A percentile compares a stretch with the other conserved stretches of the same genome.
Conservation (phyloP, 805 yeast genomes). For the Candida odintsovae region DNA sequence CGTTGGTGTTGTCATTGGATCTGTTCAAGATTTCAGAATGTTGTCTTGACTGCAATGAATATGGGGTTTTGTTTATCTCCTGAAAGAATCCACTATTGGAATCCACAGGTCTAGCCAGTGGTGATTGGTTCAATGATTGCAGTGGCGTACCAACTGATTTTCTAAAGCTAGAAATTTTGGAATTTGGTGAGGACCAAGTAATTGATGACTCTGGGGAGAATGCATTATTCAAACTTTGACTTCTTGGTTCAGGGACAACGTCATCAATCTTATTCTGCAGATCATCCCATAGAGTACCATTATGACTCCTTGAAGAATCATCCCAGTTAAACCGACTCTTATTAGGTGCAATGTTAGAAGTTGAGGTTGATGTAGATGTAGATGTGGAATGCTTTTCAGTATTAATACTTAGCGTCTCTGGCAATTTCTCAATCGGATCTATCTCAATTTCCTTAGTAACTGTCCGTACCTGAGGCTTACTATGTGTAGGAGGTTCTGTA, state of each 20-base stretch:
- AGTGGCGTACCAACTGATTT: conserved; percentile 13
- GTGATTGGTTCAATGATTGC: conserved; percentile 18
- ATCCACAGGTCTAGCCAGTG: conserved; percentile 16
- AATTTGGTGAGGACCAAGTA: conserved; percentile 20
- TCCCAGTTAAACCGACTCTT: conserved; percentile 4
- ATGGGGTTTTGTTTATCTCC: conserved; percentile 4
- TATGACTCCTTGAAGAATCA: neutral
- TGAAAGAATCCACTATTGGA: conserved; percentile 4
- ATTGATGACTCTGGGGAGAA: neutral
- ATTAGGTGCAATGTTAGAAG: neutral
- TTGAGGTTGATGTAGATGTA: neutral
- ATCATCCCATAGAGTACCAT: conserved; percentile 3
- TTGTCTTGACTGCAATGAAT: conserved; percentile 7
- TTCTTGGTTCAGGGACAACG: neutral
- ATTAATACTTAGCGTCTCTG: conserved; percentile 3
- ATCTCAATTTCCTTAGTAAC: neutral
- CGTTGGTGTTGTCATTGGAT: neutral
- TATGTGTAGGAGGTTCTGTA: neutral
- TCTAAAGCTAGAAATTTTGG: conserved; percentile 23
- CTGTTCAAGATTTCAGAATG: conserved; percentile 1
- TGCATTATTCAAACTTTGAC: neutral
- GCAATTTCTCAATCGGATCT: conserved; percentile 6
- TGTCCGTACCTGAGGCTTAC: neutral
- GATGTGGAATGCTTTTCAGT: neutral
- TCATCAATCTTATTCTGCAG: conserved; percentile 1